Conservation (phyloP, 805 yeast species). For the Wickerhamomyces chambardii region DNA sequence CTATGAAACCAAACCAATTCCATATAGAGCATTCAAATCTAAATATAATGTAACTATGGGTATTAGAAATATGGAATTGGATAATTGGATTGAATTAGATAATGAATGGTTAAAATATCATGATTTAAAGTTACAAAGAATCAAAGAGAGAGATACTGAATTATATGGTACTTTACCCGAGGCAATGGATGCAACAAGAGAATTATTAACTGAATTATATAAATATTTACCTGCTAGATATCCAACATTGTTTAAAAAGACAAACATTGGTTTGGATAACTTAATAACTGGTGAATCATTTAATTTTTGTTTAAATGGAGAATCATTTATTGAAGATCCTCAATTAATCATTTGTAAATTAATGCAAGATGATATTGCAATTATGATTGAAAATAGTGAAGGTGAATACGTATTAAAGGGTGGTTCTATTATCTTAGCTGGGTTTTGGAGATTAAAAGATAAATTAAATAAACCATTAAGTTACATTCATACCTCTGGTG, state of each 20-base stretch:
- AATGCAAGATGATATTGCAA: conserved; percentile 60
- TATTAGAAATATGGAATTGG: conserved; percentile 50
- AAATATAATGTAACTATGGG: conserved; percentile 65
- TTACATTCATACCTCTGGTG: conserved; percentile 56
- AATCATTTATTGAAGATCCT: conserved; percentile 35
- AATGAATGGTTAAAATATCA: conserved; percentile 56
- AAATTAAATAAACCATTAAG: conserved; percentile 46
- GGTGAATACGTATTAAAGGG: conserved; percentile 50
- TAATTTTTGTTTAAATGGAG: conserved; percentile 8
- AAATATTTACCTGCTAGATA: conserved; percentile 46
- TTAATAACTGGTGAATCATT: conserved; percentile 40
- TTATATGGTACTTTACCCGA: conserved; percentile 41
- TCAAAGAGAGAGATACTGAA: conserved; percentile 35
- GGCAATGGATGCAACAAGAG: conserved; percentile 47
- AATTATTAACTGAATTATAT: conserved; percentile 43
- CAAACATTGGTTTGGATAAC: conserved; percentile 39
- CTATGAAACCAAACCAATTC: conserved; percentile 40
- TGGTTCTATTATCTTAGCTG: conserved; percentile 58
- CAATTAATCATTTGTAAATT: conserved; percentile 47
- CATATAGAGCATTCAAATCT: conserved; percentile 62
- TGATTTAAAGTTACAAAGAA: conserved; percentile 38
- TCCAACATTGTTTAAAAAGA: conserved; percentile 40
- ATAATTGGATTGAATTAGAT: conserved; percentile 60
- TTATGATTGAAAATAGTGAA: conserved; percentile 50
- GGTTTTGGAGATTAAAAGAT: conserved; percentile 61